Percentiles rank a stretch among this genome's conserved stretches.
These are phyloP conservation scores for Fomitopsis palustris DNA, from an alignment of 1,284 basidiomycete genomes.

Conservation along the genomic window DNA sequence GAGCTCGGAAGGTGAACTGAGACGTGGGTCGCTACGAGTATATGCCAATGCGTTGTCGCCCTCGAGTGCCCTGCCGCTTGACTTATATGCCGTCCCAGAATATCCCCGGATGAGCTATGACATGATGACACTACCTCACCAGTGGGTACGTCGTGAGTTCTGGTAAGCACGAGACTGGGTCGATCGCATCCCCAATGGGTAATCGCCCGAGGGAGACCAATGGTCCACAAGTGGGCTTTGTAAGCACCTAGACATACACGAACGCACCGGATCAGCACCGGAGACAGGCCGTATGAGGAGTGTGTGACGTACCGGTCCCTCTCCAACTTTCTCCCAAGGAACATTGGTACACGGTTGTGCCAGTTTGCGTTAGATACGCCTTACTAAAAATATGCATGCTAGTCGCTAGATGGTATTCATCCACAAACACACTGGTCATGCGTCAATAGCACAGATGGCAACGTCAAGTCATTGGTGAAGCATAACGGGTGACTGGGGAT, in stretches of 20 bases:
- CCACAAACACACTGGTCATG: too few relatives aligned
- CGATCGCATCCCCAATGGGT: background rate
- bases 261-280: background rate
- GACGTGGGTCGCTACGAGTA: background rate
- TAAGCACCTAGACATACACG: background rate
- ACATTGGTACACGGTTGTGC: background rate
- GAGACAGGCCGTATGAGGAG: background rate
- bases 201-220: background rate
- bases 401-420: too few relatives aligned
- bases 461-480: too few relatives aligned
- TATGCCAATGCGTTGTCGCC: too few relatives aligned
- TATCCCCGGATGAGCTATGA: background rate
- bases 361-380: background rate
- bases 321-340: background rate
- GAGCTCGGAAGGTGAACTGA: background rate
- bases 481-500: background rate
- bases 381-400: background rate
- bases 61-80: too few relatives aligned
- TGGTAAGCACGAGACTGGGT: background rate
- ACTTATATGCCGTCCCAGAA: background rate
- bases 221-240: background rate
- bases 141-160: background rate
- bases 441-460: too few relatives aligned
- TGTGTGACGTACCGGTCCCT: background rate
- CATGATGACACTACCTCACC: background rate